Percentiles rank a stretch among this genome's conserved stretches.
Evolutionary conservation across 2,329 filamentous ascomycete species (phyloP).

Genomic region (Colletotrichum camelliae): DNA sequence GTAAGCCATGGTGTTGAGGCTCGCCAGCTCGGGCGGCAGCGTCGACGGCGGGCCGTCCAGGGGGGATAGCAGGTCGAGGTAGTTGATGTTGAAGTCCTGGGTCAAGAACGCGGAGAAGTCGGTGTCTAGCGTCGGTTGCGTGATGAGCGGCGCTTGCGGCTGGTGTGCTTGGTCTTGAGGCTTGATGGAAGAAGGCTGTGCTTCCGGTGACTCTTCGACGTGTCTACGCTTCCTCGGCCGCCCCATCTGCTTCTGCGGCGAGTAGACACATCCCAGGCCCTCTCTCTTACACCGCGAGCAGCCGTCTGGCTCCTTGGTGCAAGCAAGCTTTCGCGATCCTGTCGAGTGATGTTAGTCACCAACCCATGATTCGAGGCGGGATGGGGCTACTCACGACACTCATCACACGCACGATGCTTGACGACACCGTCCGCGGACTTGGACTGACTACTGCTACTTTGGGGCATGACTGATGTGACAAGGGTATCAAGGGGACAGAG

Average conservation of each 20-base stretch:
- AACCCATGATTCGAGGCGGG: neutral
- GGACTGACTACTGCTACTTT: conserved; percentile 12
- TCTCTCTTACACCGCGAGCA: conserved; percentile 65
- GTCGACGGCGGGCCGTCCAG: conserved; percentile 1
- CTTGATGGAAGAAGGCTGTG: neutral
- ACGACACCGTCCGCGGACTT: conserved; percentile 28
- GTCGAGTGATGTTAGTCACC: conserved; percentile 12
- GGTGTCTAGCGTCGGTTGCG: conserved; percentile 29
- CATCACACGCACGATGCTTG: conserved; percentile 70
- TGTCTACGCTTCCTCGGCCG: conserved; percentile 63
- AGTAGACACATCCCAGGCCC: conserved; percentile 64
- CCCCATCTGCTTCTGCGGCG: conserved; percentile 70
- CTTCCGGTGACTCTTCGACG: conserved; percentile 31
- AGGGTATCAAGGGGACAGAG: neutral
- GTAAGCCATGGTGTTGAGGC: neutral
- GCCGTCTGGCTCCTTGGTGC: conserved; percentile 65
- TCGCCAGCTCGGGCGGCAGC: neutral
- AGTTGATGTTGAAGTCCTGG: conserved; percentile 34
- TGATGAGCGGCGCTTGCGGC: conserved; percentile 5
- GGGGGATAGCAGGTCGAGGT: conserved; percentile 38
- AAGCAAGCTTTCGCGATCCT: conserved; percentile 70
- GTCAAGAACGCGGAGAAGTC: conserved; percentile 39
- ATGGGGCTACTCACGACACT: conserved; percentile 61
- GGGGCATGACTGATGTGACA: conserved; percentile 14
- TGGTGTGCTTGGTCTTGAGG: neutral